phyloP scores from a whole-genome alignment of 139 green algal species.

The Auxenochlorella pyrenoidosa region DNA sequence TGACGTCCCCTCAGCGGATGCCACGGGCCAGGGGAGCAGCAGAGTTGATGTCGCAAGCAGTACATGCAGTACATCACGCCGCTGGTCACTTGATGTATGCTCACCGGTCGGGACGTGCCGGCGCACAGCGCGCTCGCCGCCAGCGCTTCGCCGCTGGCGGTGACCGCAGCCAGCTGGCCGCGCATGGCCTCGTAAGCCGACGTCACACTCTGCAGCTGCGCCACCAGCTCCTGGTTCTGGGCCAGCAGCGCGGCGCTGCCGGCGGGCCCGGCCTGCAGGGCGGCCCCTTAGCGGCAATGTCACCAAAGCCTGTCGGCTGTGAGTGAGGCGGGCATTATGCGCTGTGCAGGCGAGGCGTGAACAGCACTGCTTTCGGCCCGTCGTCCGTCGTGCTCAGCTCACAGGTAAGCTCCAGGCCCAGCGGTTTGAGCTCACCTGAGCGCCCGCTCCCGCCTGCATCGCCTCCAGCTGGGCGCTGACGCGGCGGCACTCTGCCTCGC shows the following conservation, averaged over 20 bases:
- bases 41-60: too few species aligned
- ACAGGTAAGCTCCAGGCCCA: too few species aligned
- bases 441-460: neutral
- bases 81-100: neutral
- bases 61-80: too few species aligned
- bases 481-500: constrained; percentile 24
- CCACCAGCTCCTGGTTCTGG: constrained; percentile 36
- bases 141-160: neutral
- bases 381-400: too few species aligned
- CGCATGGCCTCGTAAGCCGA: constrained; percentile 12
- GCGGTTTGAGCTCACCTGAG: neutral
- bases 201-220: constrained; percentile 23
- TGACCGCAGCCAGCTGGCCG: neutral
- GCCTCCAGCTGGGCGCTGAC: constrained; percentile 15
- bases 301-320: too few species aligned
- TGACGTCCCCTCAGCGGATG: too few species aligned
- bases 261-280: neutral
- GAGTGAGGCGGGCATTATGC: too few species aligned
- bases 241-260: neutral
- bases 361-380: too few species aligned
- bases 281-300: neutral
- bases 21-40: too few species aligned
- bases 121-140: neutral
- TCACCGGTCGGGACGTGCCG: neutral
- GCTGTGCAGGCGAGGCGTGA: too few species aligned